Conservation (phyloP, 768 basidiomycete species). For the Boletus vinaceobasis region DNA sequence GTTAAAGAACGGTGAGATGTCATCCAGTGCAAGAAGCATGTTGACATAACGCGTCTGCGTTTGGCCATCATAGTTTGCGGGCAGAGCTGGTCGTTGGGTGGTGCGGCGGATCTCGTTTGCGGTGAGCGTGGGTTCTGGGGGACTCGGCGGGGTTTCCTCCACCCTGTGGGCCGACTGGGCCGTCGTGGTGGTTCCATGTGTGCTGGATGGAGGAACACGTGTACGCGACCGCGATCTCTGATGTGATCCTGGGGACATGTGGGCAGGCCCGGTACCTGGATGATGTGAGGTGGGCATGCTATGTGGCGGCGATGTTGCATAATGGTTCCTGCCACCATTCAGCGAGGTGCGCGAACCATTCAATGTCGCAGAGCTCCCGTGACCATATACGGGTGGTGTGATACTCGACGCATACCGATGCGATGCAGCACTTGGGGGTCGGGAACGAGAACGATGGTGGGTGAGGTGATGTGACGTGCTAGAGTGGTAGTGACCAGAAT, state of each 20-base stretch:
- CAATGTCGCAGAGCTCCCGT: slow-evolving; percentile 20
- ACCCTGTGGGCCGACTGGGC: not conserved
- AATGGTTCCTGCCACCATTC: slow-evolving; percentile 13
- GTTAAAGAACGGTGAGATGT: slow-evolving; percentile 49
- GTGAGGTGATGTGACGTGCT: slow-evolving; percentile 16
- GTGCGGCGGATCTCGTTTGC: slow-evolving; percentile 19
- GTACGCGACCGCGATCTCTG: slow-evolving; percentile 19
- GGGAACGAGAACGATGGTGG: slow-evolving; percentile 23
- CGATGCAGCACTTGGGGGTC: slow-evolving; percentile 31
- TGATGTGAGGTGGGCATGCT: slow-evolving; percentile 5
- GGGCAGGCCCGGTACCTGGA: not conserved
- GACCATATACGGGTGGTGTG: slow-evolving; percentile 25
- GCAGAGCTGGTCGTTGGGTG: slow-evolving; percentile 22
- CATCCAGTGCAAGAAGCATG: slow-evolving; percentile 61
- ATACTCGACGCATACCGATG: slow-evolving; percentile 28
- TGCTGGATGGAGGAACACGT: slow-evolving; percentile 7
- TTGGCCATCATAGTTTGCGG: slow-evolving; percentile 20
- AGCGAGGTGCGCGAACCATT: slow-evolving; percentile 23
- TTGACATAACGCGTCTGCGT: slow-evolving; percentile 51
- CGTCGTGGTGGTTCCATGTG: not conserved
- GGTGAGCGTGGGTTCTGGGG: not conserved
- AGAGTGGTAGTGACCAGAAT: slow-evolving; percentile 9
- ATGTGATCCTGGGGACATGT: slow-evolving; percentile 8
- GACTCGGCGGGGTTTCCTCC: not conserved
- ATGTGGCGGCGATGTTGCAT: slow-evolving; percentile 9